Base-by-base conservation (phyloP, 192 early-diverging fungal genomes). In the Coemansia sp. region DNA sequence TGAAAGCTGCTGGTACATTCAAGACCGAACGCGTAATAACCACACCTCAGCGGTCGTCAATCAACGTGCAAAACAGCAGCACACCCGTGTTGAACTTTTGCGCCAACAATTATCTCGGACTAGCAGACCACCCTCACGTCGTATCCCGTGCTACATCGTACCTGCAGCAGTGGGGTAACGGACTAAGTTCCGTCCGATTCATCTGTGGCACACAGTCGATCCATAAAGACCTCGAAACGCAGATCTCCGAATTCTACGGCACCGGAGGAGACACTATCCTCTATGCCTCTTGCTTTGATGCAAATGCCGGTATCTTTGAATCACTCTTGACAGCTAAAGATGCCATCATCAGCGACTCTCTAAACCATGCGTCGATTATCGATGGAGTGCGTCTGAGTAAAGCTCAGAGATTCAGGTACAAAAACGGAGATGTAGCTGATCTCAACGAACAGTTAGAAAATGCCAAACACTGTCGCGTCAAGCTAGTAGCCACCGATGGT, bases 401-500 rank as follows among this genome's bases (percentile, higher is more conserved):
- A 68, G 89, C 88, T 42, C 86, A 79, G 71, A 78, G 92, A 22
- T 88, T 87, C 66, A 87, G 80, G 40, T 93, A 88, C 74, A 87
- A 87, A 55, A 91, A 90, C 80, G 90, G 92, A 57, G 88, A 91
- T 54, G 88, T 90, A 75, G 68, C 82, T 24, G 91, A 92, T 57
- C 85, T 93, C 13, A 89, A 92, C 51, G 65, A 60, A 15, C 82
- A 90, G 51, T 68, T 93, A 66, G 63, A 86, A 54, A 55, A 75
- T 41, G 80, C 91, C 13, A 61, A 83, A 15, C 22, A 88, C 90
- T 46, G 81, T 76, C 43, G 74, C 41, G 82, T 87, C 41, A 89
- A 90, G 63, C 86, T 93, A 75, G 90, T 93, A 44, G 89, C 89
- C 38, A 88, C 86, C 18, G 92, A 93, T 72, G 92, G 90, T 15